Percentiles rank a stretch among this genome's conserved stretches.
phyloP scores from a whole-genome alignment of 75 land plant genomes.

The Larix kaempferi region DNA sequence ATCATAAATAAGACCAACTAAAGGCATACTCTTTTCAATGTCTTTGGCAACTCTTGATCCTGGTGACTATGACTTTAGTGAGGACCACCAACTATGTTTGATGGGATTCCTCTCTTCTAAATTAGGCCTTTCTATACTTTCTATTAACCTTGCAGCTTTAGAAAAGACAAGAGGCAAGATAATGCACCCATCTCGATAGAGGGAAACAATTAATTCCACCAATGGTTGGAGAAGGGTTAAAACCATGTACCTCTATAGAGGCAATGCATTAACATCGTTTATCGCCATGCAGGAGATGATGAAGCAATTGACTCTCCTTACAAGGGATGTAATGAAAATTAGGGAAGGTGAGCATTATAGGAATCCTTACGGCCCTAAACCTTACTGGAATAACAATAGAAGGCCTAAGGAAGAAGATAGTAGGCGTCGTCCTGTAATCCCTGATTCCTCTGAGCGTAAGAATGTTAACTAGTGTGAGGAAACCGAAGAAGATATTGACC shows the following conservation, averaged over 20 bases:
- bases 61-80: conserved; percentile 25
- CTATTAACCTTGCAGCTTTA: conserved; percentile 36
- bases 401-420: too few relatives aligned
- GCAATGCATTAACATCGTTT: conserved; percentile 51
- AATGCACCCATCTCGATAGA: conserved; percentile 62
- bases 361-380: too few relatives aligned
- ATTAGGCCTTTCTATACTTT: conserved; percentile 29
- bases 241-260: conserved; percentile 61
- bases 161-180: conserved; percentile 56
- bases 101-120: conserved; percentile 24
- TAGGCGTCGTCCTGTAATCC: too few relatives aligned
- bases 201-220: conserved; percentile 51
- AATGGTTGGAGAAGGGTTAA: conserved; percentile 65
- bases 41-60: conserved; percentile 34
- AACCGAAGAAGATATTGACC: too few relatives aligned
- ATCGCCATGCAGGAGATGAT: conserved; percentile 64
- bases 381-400: too few relatives aligned
- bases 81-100: conserved; percentile 23
- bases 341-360: too few relatives aligned
- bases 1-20: conserved; percentile 27
- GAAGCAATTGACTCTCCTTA: too few relatives aligned
- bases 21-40: conserved; percentile 31
- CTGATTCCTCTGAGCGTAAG: too few relatives aligned
- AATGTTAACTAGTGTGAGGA: too few relatives aligned
- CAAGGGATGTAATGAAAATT: too few relatives aligned